Evolutionary conservation across 2,329 filamentous ascomycete species (phyloP), one percentile per base, ranked within the genome.

Genomic region (Talaromyces sp.): DNA sequence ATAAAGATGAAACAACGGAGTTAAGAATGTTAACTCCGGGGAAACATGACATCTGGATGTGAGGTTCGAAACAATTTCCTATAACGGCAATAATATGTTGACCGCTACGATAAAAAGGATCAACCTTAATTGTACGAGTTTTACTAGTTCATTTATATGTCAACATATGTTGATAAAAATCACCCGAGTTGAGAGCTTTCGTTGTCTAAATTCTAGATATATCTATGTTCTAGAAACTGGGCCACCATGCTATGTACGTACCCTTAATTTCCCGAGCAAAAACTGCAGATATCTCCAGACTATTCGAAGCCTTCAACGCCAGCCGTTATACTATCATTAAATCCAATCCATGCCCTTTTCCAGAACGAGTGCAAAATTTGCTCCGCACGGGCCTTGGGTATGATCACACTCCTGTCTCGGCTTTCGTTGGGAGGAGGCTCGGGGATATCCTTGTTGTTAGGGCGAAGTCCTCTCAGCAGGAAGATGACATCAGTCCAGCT

Each of bases 401-500:
- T 55, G 10, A 60, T 19, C 22, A 52, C 53, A 51, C n/a, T 56
- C 42, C 30, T 36, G 22, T 56, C 54, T 11, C 54, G 54, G 13
- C 10, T 1, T 17, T 39, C 54, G n/a, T 56, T 36, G 28, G 54
- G 9, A 8, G 54, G 54, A 15, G 54, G 28, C 10, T 56, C 54
- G 15, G 54, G 54, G 19, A 56, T 56, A 15, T 15, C 6, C 30
- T 36, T 56, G 54, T 56, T 56, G n/a, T 56, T 13, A 1, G 81
- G 80, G 57, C 73, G 73, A 11, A 74, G 32, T 58, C 73, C 72
- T 30, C 73, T 67, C 55, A 78, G 68, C 8, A 75, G 67, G 1
- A 62, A 67, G 19, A 81, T 64, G 5, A 70, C 64, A 1, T 75
- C 64, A 54, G 84, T 81, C 68, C 75, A 81, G 57, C 74, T 82